phyloP scores from a whole-genome alignment of 2,329 filamentous ascomycete genomes.

The Fusarium sp. region DNA sequence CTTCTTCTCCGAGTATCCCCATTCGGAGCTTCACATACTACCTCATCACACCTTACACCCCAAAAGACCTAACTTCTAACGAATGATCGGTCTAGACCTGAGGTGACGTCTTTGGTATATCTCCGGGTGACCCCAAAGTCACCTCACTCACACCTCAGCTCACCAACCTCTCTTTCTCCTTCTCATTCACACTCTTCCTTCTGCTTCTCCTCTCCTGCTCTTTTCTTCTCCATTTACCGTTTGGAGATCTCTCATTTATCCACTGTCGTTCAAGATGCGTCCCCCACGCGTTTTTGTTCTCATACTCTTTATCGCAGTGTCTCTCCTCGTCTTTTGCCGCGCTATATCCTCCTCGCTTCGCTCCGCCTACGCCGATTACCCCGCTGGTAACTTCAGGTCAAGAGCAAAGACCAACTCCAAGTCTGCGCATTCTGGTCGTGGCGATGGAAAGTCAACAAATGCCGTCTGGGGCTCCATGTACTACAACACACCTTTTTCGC shows the following conservation, averaged over 20 bases:
- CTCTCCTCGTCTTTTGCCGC: constrained; percentile 68
- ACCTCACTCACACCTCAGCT: constrained; percentile 46
- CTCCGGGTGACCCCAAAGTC: constrained; percentile 41
- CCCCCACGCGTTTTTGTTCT: constrained; percentile 68
- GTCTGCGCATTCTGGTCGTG: constrained; percentile 29
- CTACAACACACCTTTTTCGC: constrained; percentile 81
- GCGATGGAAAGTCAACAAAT: constrained; percentile 37
- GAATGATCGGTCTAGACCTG: constrained; percentile 37
- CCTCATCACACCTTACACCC: not conserved
- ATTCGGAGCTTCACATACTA: constrained; percentile 11
- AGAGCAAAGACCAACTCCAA: constrained; percentile 29
- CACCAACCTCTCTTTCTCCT: constrained; percentile 18
- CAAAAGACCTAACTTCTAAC: constrained; percentile 9
- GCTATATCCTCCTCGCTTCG: constrained; percentile 59
- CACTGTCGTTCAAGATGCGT: constrained; percentile 61
- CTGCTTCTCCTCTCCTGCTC: constrained; percentile 16
- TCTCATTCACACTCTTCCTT: constrained; percentile 18
- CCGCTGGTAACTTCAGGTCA: constrained; percentile 46
- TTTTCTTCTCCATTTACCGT: constrained; percentile 9
- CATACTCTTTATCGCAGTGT: constrained; percentile 66
- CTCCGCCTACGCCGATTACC: constrained; percentile 48
- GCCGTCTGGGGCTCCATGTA: constrained; percentile 68
- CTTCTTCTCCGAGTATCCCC: constrained; percentile 3
- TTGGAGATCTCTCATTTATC: constrained; percentile 18
- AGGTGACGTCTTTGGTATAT: constrained; percentile 46